Evolutionary conservation across 805 yeast species (phyloP), one percentile per base, ranked within the genome.

Genomic region (Candida mattraensis): DNA sequence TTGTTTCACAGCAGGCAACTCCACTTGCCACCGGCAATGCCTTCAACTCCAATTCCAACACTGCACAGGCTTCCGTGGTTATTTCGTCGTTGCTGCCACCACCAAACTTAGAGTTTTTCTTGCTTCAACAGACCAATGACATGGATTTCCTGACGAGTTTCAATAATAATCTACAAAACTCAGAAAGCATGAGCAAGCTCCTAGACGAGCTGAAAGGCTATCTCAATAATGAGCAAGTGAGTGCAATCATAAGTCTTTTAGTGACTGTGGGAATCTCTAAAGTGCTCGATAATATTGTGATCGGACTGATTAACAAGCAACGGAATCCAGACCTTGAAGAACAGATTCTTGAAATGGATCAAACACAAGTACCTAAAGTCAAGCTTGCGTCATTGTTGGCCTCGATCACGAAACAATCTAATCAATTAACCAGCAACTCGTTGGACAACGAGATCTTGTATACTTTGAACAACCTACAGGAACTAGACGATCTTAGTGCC

Each of bases 401-500:
- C 1, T 77, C 74, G 30, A 68, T 82, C 23, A 74, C 87, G 2
- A 74, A 78, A 36, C 89, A 83, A 53, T 75, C 84, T 23, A 75
- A 51, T 25, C 51, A 45, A 29, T 41, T 61, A 30, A 53, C 58
- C 4, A 56, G 50, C 37, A 57, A 54, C 28, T 50, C 60, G 6
- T 45, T 54, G 15, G 63, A 61, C 31, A 55, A 59, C 24, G 60
- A 57, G 12, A 44, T 57, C 6, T 45, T 60, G 25, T 48, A 47
- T 37, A 48, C 66, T 4, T 62, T 80, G 71, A 70, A 73, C 46
- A 63, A 63, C 40, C 60, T 70, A 20, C 80, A 76, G 12, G 87
- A 80, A 45, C 70, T 89, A 39, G 94, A 86, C 47, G 96, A 87
- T 42, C 72, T 89, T 48, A 82, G 95, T 62, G 97, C 97, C 4